Conservation (phyloP, 306 rosid genomes). For the Canavalia ensiformis region DNA sequence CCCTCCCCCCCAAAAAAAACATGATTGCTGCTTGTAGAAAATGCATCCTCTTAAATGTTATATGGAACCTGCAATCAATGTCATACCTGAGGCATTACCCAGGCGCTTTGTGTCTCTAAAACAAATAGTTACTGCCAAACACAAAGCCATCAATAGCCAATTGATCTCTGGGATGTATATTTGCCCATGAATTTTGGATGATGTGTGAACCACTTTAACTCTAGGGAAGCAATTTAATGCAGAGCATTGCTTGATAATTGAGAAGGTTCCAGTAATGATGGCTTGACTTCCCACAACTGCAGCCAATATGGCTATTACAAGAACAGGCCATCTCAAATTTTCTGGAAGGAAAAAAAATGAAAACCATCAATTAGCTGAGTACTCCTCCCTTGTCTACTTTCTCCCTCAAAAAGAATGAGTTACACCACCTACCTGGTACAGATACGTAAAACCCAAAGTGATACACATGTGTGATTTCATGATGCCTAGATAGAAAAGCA, state of each 20-base stretch:
- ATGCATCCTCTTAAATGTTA: conserved; percentile 8
- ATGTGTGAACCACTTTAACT: conserved; percentile 92
- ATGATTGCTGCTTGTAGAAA: conserved; percentile 6
- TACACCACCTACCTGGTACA: conserved; percentile 78
- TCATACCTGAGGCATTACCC: conserved; percentile 94
- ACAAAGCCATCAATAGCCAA: conserved; percentile 88
- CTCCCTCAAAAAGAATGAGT: conserved; percentile 39
- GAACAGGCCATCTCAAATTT: conserved; percentile 88
- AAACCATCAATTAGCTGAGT: conserved; percentile 48
- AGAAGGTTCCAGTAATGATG: conserved; percentile 94
- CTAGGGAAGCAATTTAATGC: conserved; percentile 91
- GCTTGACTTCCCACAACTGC: conserved; percentile 99
- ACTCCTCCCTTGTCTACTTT: conserved; percentile 41
- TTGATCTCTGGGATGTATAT: conserved; percentile 97
- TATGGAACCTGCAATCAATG: conserved; percentile 27
- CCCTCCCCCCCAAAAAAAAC: not conserved
- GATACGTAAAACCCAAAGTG: conserved; percentile 87
- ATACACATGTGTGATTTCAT: conserved; percentile 33
- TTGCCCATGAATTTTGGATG: conserved; percentile 93
- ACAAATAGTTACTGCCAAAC: conserved; percentile 88
- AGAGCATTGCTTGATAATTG: conserved; percentile 92
- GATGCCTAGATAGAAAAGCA: conserved; percentile 84
- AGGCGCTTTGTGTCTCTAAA: conserved; percentile 85
- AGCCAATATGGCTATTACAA: conserved; percentile 89
- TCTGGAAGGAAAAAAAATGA: conserved; percentile 61